Base-by-base conservation (phyloP, 768 basidiomycete species). In the Hydnomerulius pinastri region DNA sequence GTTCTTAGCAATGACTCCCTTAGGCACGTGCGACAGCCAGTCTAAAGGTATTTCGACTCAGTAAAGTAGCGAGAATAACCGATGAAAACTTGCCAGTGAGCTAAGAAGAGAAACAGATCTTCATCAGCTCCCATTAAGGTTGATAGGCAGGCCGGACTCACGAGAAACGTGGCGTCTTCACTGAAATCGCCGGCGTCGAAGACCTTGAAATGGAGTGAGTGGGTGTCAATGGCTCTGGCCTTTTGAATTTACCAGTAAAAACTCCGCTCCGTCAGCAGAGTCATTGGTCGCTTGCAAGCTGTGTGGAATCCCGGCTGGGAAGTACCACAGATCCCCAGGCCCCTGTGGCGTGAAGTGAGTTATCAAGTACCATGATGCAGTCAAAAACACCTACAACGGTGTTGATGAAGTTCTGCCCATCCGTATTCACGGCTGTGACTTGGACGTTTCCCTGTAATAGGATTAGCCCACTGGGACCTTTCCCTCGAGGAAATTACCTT, bases 21-120 rank as follows among this genome's bases (percentile, higher is more conserved):
- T 68, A 4, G 80, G 80, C 2, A 79, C 71, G 53, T 85, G 84
- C 13, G 82, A 73, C 23, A 85, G 69, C 82, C 84, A 86, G 55
- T 86, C 83, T 56, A 8, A 18, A 15, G 3, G 1, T 21, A 18
- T 25, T n/a, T 55, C 9, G 43, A 33, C 18, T 25, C 17, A 33
- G n/a, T 12, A 28, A 20, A 44, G 47, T 28, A 13, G n/a, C n/a
- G 5, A 9, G 1, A 15, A 11, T 27, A 17, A 6, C 13, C 29
- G 15, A 10, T 23, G 76, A 79, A 58, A 15, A 55, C 46, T 48
- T 40, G 53, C 49, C 48, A 11, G 57, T 56, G 28, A 61, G 46
- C 53, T 53, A 18, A 15, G 11, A 24, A 12, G 20, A 15, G 11
- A 24, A 12, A n/a, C 9, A 4, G 5, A 24, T 43, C 20, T n/a